These are phyloP conservation scores for Wickerhamiella sergipiensis DNA, from an alignment of 805 yeast genomes.

Conservation along the genomic window DNA sequence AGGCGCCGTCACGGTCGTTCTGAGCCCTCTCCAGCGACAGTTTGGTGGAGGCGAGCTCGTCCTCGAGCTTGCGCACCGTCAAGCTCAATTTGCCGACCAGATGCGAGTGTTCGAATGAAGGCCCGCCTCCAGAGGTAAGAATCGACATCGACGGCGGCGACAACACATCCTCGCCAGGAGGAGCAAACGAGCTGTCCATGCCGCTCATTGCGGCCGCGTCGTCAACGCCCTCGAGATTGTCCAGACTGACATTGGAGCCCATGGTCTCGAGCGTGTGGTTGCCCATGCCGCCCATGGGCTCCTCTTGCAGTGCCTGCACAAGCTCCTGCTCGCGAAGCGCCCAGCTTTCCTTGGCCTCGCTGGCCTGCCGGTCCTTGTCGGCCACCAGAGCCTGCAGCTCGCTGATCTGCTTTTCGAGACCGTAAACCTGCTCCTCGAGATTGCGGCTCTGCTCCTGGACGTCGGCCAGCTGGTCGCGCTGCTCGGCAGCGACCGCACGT, in stretches of 20 bases:
- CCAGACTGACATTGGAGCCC: not conserved
- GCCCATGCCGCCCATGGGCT: not conserved
- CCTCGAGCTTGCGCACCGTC: constrained; percentile 65
- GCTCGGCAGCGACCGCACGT: not conserved
- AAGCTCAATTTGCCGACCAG: constrained; percentile 61
- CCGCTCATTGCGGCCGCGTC: not conserved
- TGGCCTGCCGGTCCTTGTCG: constrained; percentile 1
- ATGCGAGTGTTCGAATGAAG: constrained; percentile 32
- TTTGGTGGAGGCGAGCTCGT: constrained; percentile 51
- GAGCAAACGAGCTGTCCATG: not conserved
- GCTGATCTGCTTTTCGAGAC: constrained; percentile 2
- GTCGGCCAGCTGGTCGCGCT: not conserved
- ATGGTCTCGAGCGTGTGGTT: not conserved
- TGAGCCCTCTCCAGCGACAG: constrained; percentile 46
- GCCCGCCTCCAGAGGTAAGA: not conserved
- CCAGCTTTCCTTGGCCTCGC: not conserved
- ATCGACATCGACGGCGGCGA: not conserved
- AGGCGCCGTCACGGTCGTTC: constrained; percentile 49
- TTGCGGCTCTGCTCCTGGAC: not conserved
- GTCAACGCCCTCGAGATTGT: not conserved
- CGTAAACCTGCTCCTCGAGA: constrained; percentile 9
- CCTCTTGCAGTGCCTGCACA: not conserved
- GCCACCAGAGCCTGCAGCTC: not conserved
- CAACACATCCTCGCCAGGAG: not conserved
- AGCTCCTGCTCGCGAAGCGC: not conserved